Percentiles rank a stretch among this genome's conserved stretches.
These are phyloP conservation scores for Reutealis trisperma DNA, from an alignment of 345 rosid species.

Conservation along the genomic window DNA sequence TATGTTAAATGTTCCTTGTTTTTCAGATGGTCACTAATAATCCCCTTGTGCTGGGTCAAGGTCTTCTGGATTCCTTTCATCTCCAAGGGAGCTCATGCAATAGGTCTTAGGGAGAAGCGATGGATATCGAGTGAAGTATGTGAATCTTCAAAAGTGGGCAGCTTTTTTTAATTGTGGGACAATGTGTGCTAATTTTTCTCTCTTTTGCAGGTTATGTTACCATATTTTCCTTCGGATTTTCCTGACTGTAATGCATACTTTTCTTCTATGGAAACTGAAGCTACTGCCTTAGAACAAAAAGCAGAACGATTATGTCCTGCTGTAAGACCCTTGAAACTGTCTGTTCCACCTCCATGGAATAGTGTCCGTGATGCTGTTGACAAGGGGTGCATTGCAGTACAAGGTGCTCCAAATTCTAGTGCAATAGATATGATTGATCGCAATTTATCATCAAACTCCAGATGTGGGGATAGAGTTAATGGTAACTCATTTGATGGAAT, in stretches of 20 bases:
- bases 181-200: slow-evolving; percentile 10
- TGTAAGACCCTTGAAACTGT: slow-evolving; percentile 58
- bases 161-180: not conserved
- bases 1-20: not conserved
- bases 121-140: slow-evolving; percentile 84
- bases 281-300: slow-evolving; percentile 46
- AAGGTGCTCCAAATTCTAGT: slow-evolving; percentile 21
- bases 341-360: slow-evolving; percentile 74
- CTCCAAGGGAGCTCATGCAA: slow-evolving; percentile 71
- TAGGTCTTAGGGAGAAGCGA: slow-evolving; percentile 83
- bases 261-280: slow-evolving; percentile 55
- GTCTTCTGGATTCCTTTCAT: slow-evolving; percentile 67
- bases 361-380: slow-evolving; percentile 41
- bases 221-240: slow-evolving; percentile 82
- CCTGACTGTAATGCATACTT: slow-evolving; percentile 74
- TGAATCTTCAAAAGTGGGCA: slow-evolving; percentile 8
- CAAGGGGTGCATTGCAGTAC: slow-evolving; percentile 17
- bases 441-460: slow-evolving; percentile 6
- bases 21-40: slow-evolving; percentile 81
- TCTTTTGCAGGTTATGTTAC: slow-evolving; percentile 60
- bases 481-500: slow-evolving; percentile 42
- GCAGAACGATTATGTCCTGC: slow-evolving; percentile 53
- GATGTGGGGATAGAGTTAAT: slow-evolving; percentile 14
- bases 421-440: slow-evolving; percentile 25
- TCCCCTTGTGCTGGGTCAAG: slow-evolving; percentile 81